Evolutionary conservation across 305 asterid species (phyloP), one percentile per base, ranked within the genome.

Genomic region (Ilex paraguariensis): DNA sequence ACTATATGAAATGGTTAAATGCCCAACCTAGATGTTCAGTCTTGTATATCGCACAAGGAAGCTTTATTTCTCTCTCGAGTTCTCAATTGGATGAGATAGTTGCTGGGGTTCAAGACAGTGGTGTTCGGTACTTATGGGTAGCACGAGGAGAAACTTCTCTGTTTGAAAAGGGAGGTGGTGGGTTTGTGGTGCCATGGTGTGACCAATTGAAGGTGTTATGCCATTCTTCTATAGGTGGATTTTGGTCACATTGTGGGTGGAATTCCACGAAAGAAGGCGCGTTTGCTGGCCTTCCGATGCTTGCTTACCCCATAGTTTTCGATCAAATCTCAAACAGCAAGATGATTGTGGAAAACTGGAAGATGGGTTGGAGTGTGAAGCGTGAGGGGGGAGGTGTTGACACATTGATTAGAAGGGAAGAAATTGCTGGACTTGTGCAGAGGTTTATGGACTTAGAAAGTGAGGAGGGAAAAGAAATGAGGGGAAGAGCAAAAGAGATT

Each of bases 201-300:
- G 84, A 85, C 50, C 92, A 84, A 31, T 13, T 82, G 55, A 72
- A 70, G 66, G 85, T 81, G 55, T 60, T 84, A 52, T 66, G 76
- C 64, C 87, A 84, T 55, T 64, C 81, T 57, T 66, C 84, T 0
- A 63, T 81, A 5, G 87, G 87, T 1, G 90, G 91, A 31, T 84
- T 84, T 56, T 84, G 87, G 91, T 79, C 91, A 3, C 87, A 84
- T 49, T 79, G 91, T 12, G 90, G 90, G 9, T 84, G 85, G 82
- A 84, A 77, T 52, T 84, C 87, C 3, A 81, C 83, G 0, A 73
- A 72, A 80, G 90, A 81, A 40, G 72, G 73, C 17, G 66, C 77
- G 51, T 84, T 74, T 61, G 72, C 74, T 2, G 91, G 88, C 17
- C 70, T 73, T 15, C 88, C 91, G 8, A 73, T 79, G 40, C 80